Conservation (phyloP, 2,329 filamentous ascomycete genomes). For the Neofusicoccum ribis region DNA sequence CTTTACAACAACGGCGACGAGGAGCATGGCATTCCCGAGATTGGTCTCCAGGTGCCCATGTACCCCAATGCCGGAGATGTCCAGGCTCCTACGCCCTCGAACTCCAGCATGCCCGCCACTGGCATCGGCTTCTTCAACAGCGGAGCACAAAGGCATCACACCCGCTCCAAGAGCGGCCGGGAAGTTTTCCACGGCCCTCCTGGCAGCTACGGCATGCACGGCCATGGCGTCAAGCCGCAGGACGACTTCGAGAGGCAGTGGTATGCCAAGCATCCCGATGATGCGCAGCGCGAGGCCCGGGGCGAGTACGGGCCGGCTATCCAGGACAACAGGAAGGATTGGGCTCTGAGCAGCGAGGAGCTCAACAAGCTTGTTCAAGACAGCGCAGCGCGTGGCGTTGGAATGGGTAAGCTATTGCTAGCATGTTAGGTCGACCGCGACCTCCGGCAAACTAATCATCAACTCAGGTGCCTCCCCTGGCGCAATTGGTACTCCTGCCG, state of each 20-base stretch:
- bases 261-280: slow-evolving; percentile 88
- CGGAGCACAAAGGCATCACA: slow-evolving; percentile 56
- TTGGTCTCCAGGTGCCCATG: slow-evolving; percentile 92
- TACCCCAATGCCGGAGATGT: slow-evolving; percentile 90
- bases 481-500: slow-evolving; percentile 74
- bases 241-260: slow-evolving; percentile 90
- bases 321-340: slow-evolving; percentile 65
- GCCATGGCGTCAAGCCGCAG: slow-evolving; percentile 69
- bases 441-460: slow-evolving; percentile 42
- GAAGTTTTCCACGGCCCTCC: slow-evolving; percentile 72
- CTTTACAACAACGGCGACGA: slow-evolving; percentile 59
- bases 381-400: slow-evolving; percentile 55
- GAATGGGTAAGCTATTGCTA: slow-evolving; percentile 50
- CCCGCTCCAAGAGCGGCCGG: slow-evolving; percentile 70
- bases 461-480: slow-evolving; percentile 62
- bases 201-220: slow-evolving; percentile 90
- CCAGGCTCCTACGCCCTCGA: slow-evolving; percentile 85
- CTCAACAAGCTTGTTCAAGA: slow-evolving; percentile 85
- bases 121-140: slow-evolving; percentile 59
- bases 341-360: slow-evolving; percentile 84
- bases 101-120: slow-evolving; percentile 40
- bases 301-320: slow-evolving; percentile 62
- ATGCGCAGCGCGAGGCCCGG: slow-evolving; percentile 71
- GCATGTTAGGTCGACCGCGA: slow-evolving; percentile 16
- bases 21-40: slow-evolving; percentile 87